Evolutionary conservation across 208 protist species (phyloP).

Genomic region (Trichomonas tenax): DNA sequence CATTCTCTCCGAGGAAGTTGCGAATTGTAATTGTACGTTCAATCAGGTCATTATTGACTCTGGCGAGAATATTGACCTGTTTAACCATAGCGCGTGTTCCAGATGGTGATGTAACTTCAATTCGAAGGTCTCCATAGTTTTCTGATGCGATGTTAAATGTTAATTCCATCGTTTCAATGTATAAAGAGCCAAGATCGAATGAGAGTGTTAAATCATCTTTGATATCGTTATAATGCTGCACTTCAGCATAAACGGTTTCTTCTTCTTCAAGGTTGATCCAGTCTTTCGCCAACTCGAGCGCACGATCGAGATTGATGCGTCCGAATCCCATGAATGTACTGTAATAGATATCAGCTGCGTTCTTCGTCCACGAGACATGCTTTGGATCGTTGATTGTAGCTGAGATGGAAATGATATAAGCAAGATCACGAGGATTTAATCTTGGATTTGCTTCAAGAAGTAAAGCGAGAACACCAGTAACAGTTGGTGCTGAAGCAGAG

Average conservation of each 20-base stretch:
- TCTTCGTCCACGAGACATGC: not conserved
- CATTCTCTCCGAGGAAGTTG: not conserved
- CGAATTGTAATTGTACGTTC: not conserved
- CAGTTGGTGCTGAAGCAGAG: not conserved
- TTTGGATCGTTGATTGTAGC: not conserved
- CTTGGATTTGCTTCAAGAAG: not conserved
- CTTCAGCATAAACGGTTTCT: not conserved
- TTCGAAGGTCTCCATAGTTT: not conserved
- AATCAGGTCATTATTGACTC: not conserved
- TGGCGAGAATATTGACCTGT: not conserved
- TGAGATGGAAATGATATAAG: not conserved
- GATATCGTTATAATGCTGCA: not conserved
- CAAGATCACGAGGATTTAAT: not conserved
- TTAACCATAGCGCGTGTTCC: not conserved
- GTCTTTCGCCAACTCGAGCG: not conserved
- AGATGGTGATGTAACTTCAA: not conserved
- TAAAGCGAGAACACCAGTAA: not conserved
- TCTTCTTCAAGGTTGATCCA: not conserved
- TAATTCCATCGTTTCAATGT: not conserved
- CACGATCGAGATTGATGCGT: not conserved
- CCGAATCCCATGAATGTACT: not conserved
- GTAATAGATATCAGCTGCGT: not conserved
- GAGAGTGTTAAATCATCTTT: not conserved
- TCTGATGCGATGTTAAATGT: not conserved
- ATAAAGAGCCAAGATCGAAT: not conserved